Percentiles rank a stretch among this genome's conserved stretches.
phyloP scores from a whole-genome alignment of 2,329 filamentous ascomycete species.

The Phaeophleospora eucalypticola region DNA sequence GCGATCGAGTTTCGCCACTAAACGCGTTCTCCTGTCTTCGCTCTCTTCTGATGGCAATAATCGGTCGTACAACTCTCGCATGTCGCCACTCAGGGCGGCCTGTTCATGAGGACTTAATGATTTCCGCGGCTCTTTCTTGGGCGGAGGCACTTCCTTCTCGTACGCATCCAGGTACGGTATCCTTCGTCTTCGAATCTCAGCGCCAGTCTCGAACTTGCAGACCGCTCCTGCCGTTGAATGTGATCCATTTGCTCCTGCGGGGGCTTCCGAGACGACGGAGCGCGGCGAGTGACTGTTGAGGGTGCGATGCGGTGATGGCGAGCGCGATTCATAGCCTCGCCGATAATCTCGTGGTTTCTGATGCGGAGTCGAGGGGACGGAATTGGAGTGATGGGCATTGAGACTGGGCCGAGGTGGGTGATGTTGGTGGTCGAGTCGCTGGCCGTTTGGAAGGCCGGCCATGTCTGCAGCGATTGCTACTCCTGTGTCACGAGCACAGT shows the following conservation, averaged over 20 bases:
- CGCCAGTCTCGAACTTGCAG: conserved; percentile 86
- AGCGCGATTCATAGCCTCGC: conserved; percentile 70
- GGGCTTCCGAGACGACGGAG: conserved; percentile 86
- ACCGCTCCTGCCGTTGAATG: conserved; percentile 59
- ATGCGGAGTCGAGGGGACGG: conserved; percentile 88
- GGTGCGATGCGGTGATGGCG: conserved; percentile 72
- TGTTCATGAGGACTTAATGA: conserved; percentile 70
- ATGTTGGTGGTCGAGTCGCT: conserved; percentile 21
- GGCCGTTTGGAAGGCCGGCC: conserved; percentile 20
- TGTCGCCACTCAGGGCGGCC: conserved; percentile 70
- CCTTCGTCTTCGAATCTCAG: conserved; percentile 74
- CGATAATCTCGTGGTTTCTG: conserved; percentile 75
- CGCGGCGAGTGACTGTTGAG: conserved; percentile 78
- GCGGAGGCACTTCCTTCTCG: conserved; percentile 69
- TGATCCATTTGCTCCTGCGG: conserved; percentile 52
- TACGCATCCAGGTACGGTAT: conserved; percentile 84
- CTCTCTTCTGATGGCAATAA: conserved; percentile 79
- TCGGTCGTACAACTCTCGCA: conserved; percentile 77
- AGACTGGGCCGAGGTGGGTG: conserved; percentile 23
- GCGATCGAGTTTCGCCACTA: conserved; percentile 83
- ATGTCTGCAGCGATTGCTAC: conserved; percentile 12
- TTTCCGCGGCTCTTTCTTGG: conserved; percentile 65
- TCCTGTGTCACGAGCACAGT: conserved; percentile 29
- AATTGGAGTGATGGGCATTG: conserved; percentile 66
- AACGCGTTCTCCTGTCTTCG: conserved; percentile 66